These are phyloP conservation scores for Cryptococcus wingfieldii DNA, from an alignment of 1,284 basidiomycete species.

Conservation along the genomic window DNA sequence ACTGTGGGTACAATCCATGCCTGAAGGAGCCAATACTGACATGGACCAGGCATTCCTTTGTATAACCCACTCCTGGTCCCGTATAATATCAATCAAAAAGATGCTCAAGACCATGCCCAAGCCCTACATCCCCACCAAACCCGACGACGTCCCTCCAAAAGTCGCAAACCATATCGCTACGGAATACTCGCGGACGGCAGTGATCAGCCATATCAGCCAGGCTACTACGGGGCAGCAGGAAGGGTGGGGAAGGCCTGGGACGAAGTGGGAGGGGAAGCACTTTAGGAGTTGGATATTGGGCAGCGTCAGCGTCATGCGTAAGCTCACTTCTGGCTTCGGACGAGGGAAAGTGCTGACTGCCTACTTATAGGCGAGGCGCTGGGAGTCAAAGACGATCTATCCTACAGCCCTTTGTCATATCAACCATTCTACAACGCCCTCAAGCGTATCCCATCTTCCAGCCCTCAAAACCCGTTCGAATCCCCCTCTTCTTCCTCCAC, in stretches of 20 bases:
- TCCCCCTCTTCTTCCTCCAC: not conserved
- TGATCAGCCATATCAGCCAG: slow-evolving; percentile 69
- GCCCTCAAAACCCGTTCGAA: slow-evolving; percentile 58
- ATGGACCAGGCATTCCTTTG: slow-evolving; percentile 27
- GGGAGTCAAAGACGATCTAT: slow-evolving; percentile 44
- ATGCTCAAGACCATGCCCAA: slow-evolving; percentile 59
- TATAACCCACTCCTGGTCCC: slow-evolving; percentile 34
- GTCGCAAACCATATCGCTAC: slow-evolving; percentile 69
- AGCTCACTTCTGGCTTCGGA: slow-evolving; percentile 17
- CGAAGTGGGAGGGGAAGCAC: slow-evolving; percentile 41
- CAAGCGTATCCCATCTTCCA: slow-evolving; percentile 46
- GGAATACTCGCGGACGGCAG: slow-evolving; percentile 71
- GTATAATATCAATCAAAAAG: slow-evolving; percentile 38
- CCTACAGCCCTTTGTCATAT: slow-evolving; percentile 47
- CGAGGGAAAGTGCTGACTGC: not conserved
- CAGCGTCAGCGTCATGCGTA: slow-evolving; percentile 34
- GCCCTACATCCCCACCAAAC: slow-evolving; percentile 59
- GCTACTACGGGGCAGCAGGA: slow-evolving; percentile 67
- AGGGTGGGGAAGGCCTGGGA: slow-evolving; percentile 71
- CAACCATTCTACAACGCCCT: slow-evolving; percentile 55
- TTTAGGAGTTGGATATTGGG: slow-evolving; percentile 37
- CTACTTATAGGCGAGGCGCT: slow-evolving; percentile 10
- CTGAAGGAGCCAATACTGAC: not conserved
- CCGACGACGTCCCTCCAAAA: slow-evolving; percentile 50
- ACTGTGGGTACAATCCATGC: slow-evolving; percentile 34